These are phyloP conservation scores for Cutaneotrichosporon sp. DNA, from an alignment of 1,284 basidiomycete species.

Conservation along the genomic window DNA sequence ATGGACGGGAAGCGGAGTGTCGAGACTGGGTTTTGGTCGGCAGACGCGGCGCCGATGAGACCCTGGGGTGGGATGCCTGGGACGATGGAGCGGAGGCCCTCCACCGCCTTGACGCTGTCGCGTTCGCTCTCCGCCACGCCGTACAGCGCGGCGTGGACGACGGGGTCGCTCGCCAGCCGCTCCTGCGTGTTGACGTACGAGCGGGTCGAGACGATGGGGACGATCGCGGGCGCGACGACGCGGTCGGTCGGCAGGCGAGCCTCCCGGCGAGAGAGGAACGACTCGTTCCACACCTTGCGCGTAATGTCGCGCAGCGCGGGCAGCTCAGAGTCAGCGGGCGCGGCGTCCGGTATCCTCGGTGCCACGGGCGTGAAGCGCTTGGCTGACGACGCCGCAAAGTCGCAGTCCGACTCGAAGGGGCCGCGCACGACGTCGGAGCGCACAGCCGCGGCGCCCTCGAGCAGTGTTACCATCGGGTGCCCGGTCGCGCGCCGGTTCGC, in stretches of 20 bases:
- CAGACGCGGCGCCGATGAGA: slow-evolving; percentile 67
- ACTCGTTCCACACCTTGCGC: slow-evolving; percentile 65
- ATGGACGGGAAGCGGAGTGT: slow-evolving; percentile 93
- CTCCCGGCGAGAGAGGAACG: slow-evolving; percentile 75
- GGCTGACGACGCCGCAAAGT: slow-evolving; percentile 58
- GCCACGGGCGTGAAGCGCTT: slow-evolving; percentile 49
- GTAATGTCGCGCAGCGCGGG: slow-evolving; percentile 60
- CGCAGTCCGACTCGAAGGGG: slow-evolving; percentile 54
- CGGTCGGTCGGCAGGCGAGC: slow-evolving; percentile 80
- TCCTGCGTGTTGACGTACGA: slow-evolving; percentile 75
- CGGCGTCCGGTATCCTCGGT: slow-evolving; percentile 47
- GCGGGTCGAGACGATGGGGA: slow-evolving; percentile 70
- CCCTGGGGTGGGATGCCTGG: slow-evolving; percentile 70
- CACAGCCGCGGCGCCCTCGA: slow-evolving; percentile 24
- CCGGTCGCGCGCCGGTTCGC: slow-evolving; percentile 59
- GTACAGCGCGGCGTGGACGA: slow-evolving; percentile 76
- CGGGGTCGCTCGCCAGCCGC: slow-evolving; percentile 57
- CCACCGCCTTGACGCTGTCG: slow-evolving; percentile 64
- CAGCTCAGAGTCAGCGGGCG: slow-evolving; percentile 13
- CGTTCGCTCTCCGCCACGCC: slow-evolving; percentile 73
- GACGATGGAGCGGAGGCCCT: slow-evolving; percentile 59
- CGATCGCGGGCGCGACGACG: slow-evolving; percentile 81
- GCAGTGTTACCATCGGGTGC: slow-evolving; percentile 37
- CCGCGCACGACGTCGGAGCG: slow-evolving; percentile 47
- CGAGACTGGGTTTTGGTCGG: slow-evolving; percentile 76